A percentile compares a stretch with the other conserved stretches of the same genome.
Conservation (phyloP, 306 rosid genomes). For the Carpinus fangiana region DNA sequence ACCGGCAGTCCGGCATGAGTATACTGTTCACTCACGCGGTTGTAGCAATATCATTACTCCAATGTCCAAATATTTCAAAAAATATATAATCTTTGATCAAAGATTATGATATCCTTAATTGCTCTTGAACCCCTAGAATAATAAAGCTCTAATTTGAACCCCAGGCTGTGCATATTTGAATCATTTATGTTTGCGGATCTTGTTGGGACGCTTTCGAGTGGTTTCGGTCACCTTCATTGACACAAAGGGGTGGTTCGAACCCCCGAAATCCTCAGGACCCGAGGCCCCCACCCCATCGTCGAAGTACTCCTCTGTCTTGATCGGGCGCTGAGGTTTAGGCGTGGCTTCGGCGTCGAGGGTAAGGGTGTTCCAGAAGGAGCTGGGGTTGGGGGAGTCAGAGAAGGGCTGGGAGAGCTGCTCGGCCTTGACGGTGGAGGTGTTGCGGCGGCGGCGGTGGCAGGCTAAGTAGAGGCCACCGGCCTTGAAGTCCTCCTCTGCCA, state of each 20-base stretch:
- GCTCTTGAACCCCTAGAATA: too few species aligned
- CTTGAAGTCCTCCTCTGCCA: conserved; percentile 56
- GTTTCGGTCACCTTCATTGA: too few species aligned
- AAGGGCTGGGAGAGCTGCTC: conserved; percentile 59
- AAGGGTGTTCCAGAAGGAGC: conserved; percentile 39
- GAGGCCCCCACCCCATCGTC: conserved; percentile 42
- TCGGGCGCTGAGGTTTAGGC: background rate
- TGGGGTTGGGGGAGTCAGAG: conserved; percentile 35
- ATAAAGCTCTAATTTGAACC: too few species aligned
- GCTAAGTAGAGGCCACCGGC: conserved; percentile 49
- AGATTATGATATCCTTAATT: too few species aligned
- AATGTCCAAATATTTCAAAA: too few species aligned
- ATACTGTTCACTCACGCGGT: too few species aligned
- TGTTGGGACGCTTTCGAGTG: too few species aligned
- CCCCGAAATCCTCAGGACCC: conserved; percentile 54
- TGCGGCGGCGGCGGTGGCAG: conserved; percentile 47
- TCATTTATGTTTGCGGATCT: too few species aligned
- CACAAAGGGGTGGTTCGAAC: background rate
- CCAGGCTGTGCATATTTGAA: too few species aligned
- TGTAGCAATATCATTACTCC: too few species aligned
- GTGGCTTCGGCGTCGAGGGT: conserved; percentile 33
- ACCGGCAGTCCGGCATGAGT: too few species aligned
- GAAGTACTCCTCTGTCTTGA: conserved; percentile 25
- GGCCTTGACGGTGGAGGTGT: conserved; percentile 24
- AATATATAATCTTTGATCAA: too few species aligned